These are phyloP conservation scores for Pleurotus cornucopiae DNA, from an alignment of 768 basidiomycete genomes.

Conservation along the genomic window DNA sequence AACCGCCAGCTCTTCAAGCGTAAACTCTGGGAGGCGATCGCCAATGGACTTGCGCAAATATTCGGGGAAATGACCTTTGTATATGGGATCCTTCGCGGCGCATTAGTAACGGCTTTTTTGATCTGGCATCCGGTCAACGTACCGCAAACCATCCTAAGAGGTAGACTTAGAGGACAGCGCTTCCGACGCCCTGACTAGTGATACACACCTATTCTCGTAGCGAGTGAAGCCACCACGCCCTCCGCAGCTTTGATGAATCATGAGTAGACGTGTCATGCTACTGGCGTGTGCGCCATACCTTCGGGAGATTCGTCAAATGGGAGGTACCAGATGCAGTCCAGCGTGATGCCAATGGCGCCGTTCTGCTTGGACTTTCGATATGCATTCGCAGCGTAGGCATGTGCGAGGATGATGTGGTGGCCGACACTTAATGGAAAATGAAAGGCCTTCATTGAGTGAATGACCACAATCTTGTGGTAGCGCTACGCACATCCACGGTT, in stretches of 20 bases:
- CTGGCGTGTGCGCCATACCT: slow-evolving; percentile 37
- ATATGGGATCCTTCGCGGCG: slow-evolving; percentile 54
- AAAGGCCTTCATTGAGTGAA: neutral
- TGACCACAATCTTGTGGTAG: too few species aligned
- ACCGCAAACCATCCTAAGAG: slow-evolving; percentile 41
- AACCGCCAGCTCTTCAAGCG: slow-evolving; percentile 46
- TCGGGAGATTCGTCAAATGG: slow-evolving; percentile 62
- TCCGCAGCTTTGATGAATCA: slow-evolving; percentile 56
- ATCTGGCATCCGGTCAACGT: slow-evolving; percentile 11
- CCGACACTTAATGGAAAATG: slow-evolving; percentile 40
- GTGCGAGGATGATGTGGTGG: slow-evolving; percentile 65
- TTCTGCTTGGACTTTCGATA: slow-evolving; percentile 54
- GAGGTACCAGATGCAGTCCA: slow-evolving; percentile 63
- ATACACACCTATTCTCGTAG: slow-evolving; percentile 54
- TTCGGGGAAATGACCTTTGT: slow-evolving; percentile 63
- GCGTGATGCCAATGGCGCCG: slow-evolving; percentile 68
- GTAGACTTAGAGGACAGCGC: slow-evolving; percentile 28
- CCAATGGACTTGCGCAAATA: slow-evolving; percentile 44
- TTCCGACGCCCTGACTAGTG: slow-evolving; percentile 16
- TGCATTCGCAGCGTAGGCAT: slow-evolving; percentile 59
- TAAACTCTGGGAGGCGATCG: slow-evolving; percentile 51
- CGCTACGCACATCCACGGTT: slow-evolving; percentile 57
- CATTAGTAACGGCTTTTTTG: too few species aligned
- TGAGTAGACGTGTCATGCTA: slow-evolving; percentile 17
- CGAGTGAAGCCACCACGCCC: slow-evolving; percentile 39